Evolutionary conservation across 1,139 yeast genomes (phyloP).

Genomic region (Taiozyma sp.): DNA sequence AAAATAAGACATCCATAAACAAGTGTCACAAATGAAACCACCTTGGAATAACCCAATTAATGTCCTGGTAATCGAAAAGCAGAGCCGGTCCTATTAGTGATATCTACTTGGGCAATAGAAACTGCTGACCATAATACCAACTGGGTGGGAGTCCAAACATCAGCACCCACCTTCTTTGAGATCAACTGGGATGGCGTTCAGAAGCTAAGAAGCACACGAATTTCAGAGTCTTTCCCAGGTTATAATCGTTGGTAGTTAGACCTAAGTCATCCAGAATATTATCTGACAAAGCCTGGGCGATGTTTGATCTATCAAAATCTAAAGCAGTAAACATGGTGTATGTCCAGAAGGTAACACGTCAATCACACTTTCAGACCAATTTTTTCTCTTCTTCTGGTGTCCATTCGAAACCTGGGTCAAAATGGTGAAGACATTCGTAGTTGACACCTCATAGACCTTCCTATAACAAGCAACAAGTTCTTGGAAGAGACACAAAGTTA

Average conservation of each 20-base stretch:
- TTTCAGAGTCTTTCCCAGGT: slow-evolving; percentile 44
- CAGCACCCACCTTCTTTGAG: slow-evolving; percentile 49
- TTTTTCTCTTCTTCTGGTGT: slow-evolving; percentile 37
- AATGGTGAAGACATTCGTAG: slow-evolving; percentile 39
- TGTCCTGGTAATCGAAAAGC: slow-evolving; percentile 40
- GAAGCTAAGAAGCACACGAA: slow-evolving; percentile 40
- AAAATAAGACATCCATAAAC: slow-evolving; percentile 52
- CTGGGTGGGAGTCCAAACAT: slow-evolving; percentile 50
- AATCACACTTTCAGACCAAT: slow-evolving; percentile 39
- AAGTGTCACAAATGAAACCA: slow-evolving; percentile 53
- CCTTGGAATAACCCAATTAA: slow-evolving; percentile 49
- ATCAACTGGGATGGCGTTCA: slow-evolving; percentile 51
- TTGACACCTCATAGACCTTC: slow-evolving; percentile 34
- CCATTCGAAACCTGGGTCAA: slow-evolving; percentile 46
- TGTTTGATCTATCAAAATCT: slow-evolving; percentile 47
- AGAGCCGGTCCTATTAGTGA: slow-evolving; percentile 34
- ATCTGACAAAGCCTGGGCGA: slow-evolving; percentile 46
- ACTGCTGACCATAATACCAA: slow-evolving; percentile 47
- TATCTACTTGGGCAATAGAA: slow-evolving; percentile 40
- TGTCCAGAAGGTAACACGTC: slow-evolving; percentile 42
- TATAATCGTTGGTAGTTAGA: slow-evolving; percentile 42
- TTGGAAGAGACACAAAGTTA: no score
- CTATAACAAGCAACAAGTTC: slow-evolving; percentile 34
- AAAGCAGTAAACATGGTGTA: slow-evolving; percentile 47
- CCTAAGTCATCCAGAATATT: slow-evolving; percentile 38